phyloP scores from a whole-genome alignment of 192 early-diverging fungal genomes.

The Polychytrium aggregatum region DNA sequence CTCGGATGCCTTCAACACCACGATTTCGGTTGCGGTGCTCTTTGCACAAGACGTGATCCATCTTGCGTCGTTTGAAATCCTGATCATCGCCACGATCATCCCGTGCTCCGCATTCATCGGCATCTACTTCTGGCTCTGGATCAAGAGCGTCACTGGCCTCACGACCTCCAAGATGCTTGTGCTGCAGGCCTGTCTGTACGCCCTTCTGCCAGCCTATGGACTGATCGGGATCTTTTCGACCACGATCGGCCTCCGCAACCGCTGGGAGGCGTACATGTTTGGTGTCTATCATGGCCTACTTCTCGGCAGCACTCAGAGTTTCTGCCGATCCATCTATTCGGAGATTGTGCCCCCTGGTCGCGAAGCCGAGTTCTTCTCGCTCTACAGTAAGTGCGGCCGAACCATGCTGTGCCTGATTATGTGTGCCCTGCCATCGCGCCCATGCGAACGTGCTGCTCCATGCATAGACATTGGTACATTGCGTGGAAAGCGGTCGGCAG shows the following conservation, averaged over 20 bases:
- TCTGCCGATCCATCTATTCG: conserved; percentile 50
- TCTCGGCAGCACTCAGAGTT: conserved; percentile 30
- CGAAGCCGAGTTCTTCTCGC: conserved; percentile 58
- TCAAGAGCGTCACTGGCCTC: conserved; percentile 37
- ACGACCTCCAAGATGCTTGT: conserved; percentile 43
- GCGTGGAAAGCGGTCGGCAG: too few relatives aligned
- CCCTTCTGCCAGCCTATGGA: conserved; percentile 49
- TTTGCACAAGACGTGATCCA: too few relatives aligned
- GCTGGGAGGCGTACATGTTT: conserved; percentile 45
- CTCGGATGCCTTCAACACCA: conserved; percentile 48
- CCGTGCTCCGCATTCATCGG: conserved; percentile 44
- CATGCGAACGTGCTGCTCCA: too few relatives aligned
- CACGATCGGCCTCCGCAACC: conserved; percentile 37
- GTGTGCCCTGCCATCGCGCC: too few relatives aligned
- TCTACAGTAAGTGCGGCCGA: conserved; percentile 37
- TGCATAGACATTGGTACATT: too few relatives aligned
- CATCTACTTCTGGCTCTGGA: conserved; percentile 34
- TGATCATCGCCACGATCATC: conserved; percentile 45
- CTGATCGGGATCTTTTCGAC: conserved; percentile 50
- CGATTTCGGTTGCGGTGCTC: conserved; percentile 39
- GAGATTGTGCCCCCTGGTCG: conserved; percentile 52
- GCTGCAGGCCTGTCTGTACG: conserved; percentile 30
- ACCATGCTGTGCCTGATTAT: neutral
- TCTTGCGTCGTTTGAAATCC: conserved; percentile 39
- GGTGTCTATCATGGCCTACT: conserved; percentile 51